Base-by-base conservation (phyloP, 2,329 filamentous ascomycete species). In the Pseudogymnoascus destructans region DNA sequence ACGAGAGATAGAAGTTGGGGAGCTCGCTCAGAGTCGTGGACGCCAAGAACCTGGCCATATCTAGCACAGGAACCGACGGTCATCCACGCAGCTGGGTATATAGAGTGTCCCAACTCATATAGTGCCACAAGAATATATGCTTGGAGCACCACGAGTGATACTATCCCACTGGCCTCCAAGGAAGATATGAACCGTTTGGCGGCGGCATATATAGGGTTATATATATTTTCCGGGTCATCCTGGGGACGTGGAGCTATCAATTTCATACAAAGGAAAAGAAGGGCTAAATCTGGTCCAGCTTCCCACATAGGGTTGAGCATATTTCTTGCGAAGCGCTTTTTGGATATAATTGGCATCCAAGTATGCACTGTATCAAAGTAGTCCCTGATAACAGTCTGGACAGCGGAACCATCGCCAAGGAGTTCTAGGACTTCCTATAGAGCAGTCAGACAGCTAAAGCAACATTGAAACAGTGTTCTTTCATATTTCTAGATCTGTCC, bases 21-120 rank as follows among this genome's bases (percentile, higher is more conserved):
- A 19, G 70, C 68, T n/a, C 69, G 67, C 46, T 67, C 65, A 7
- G 67, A 65, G 5, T 67, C 64, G 62, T 71, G 73, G 17, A 78
- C 63, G 1, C 73, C 74, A n/a, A 78, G 66, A 9, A 76, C 69
- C 40, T 74, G 72, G 7, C 71, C 70, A 62, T 77, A 75, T 58
- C 75, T 67, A 17, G 73, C 69, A 64, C 73, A 75, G 63, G 69
- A 68, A 1, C 73, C 75, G 5, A 75, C 69, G 1, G 73, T 73
- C 66, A 78, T 73, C 69, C 74, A 79, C 11, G 74, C 75, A 9
- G 74, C 73, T 3, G 77, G 76, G 61, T 78, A 78, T 52, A 79
- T 74, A 3, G 69, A 72, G 61, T 79, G 76, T 1, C 74, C 72
- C 59, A 74, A 69, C 62, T 79, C 76, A 63, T 76, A 78, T 2